These are phyloP conservation scores for Suillus americanus DNA, from an alignment of 768 basidiomycete genomes.

Conservation along the genomic window DNA sequence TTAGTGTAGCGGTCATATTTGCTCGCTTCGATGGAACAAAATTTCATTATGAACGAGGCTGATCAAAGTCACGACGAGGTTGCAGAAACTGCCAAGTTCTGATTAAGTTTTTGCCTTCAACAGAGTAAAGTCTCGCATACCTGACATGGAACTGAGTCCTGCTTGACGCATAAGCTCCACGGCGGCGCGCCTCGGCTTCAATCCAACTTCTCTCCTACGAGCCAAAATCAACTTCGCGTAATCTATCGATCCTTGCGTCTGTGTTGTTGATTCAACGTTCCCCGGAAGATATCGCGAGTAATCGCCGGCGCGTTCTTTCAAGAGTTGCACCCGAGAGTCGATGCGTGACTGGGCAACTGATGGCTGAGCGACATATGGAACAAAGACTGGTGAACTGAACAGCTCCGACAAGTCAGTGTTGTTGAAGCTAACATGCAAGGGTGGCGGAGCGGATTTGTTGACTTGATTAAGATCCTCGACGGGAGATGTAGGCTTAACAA, in stretches of 20 bases:
- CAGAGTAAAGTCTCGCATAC: not conserved
- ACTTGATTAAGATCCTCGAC: not conserved
- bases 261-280: constrained; percentile 27
- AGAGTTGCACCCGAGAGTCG: constrained; percentile 22
- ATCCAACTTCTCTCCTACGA: constrained; percentile 40
- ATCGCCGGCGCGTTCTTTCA: constrained; percentile 47
- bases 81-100: not conserved
- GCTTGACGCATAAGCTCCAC: constrained; percentile 35
- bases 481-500: not conserved
- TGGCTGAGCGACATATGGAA: constrained; percentile 7
- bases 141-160: not conserved
- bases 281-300: constrained; percentile 47
- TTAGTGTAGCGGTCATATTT: not conserved
- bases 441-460: not conserved
- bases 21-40: not conserved
- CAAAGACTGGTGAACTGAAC: constrained; percentile 3
- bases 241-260: constrained; percentile 40
- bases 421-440: constrained; percentile 2
- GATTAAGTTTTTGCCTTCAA: not conserved
- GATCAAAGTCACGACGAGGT: not conserved
- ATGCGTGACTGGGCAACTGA: not conserved
- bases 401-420: constrained; percentile 5
- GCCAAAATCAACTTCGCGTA: constrained; percentile 45
- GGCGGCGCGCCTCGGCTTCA: constrained; percentile 39
- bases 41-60: not conserved